These are phyloP conservation scores for Maudiozyma humilis DNA, from an alignment of 1,139 yeast genomes.

Conservation along the genomic window DNA sequence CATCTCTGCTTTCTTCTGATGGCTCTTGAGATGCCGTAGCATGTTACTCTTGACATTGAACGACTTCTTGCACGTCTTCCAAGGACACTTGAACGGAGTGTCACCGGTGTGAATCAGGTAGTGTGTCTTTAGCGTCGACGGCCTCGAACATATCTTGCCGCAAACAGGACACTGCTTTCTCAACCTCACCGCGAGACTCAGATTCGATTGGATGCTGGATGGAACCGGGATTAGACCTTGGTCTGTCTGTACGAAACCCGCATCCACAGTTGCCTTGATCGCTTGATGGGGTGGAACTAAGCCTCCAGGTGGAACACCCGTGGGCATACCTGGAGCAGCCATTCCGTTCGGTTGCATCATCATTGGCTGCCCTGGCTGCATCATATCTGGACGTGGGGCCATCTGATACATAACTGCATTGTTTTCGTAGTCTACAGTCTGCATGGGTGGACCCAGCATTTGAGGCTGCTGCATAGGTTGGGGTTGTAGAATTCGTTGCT, in stretches of 20 bases:
- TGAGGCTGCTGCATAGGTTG: too few species aligned
- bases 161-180: constrained; percentile 51
- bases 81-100: constrained; percentile 70
- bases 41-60: constrained; percentile 77
- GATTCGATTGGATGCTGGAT: constrained; percentile 9
- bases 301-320: background rate
- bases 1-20: constrained; percentile 27
- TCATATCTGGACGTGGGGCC: background rate
- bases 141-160: constrained; percentile 72
- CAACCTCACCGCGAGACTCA: constrained; percentile 10
- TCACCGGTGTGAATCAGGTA: constrained; percentile 84
- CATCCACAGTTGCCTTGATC: background rate
- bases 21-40: constrained; percentile 68
- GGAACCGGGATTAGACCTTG: constrained; percentile 3
- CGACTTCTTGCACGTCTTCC: constrained; percentile 58
- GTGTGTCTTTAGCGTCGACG: constrained; percentile 77
- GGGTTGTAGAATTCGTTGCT: background rate
- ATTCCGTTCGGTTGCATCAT: background rate
- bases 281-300: background rate
- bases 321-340: constrained; percentile 1
- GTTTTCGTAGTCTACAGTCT: background rate
- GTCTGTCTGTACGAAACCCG: background rate
- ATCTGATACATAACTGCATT: background rate
- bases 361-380: background rate
- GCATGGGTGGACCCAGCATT: background rate